A percentile compares a stretch with the other conserved stretches of the same genome.
These are phyloP conservation scores for Cyclotella atomus DNA, from an alignment of 108 stramenopile species.

Conservation along the genomic window DNA sequence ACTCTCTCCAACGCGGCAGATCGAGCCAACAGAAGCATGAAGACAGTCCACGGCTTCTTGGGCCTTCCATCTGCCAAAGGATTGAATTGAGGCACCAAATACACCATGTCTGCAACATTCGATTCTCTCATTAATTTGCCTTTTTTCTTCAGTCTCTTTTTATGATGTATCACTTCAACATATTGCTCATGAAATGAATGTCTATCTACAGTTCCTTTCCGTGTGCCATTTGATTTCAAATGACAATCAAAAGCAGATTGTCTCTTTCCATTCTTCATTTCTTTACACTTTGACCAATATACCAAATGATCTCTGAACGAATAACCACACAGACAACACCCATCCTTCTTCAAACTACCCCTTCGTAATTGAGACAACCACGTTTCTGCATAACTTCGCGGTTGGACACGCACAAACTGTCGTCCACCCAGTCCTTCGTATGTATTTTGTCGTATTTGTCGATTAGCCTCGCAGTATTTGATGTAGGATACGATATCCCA, in stretches of 20 bases:
- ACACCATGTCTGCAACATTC: slow-evolving; percentile 16
- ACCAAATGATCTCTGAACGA: slow-evolving; percentile 41
- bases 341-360: slow-evolving; percentile 24
- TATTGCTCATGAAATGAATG: slow-evolving; percentile 34
- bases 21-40: slow-evolving; percentile 34
- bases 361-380: slow-evolving; percentile 22
- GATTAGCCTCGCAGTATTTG: neutral
- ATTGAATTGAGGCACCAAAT: slow-evolving; percentile 27
- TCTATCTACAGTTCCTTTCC: neutral
- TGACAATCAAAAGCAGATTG: neutral
- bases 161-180: slow-evolving; percentile 13
- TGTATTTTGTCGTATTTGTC: neutral
- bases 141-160: slow-evolving; percentile 6
- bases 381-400: slow-evolving; percentile 14
- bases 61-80: slow-evolving; percentile 13
- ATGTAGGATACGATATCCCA: slow-evolving; percentile 7
- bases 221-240: neutral
- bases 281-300: slow-evolving; percentile 36
- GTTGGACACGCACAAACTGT: slow-evolving; percentile 36
- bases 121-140: slow-evolving; percentile 16
- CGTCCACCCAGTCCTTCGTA: slow-evolving; percentile 35
- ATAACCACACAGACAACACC: slow-evolving; percentile 38
- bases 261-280: slow-evolving; percentile 18
- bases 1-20: slow-evolving; percentile 21
- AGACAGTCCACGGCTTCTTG: slow-evolving; percentile 26